Base-by-base conservation (phyloP, 805 yeast genomes). In the Ogataea degrootiae region DNA sequence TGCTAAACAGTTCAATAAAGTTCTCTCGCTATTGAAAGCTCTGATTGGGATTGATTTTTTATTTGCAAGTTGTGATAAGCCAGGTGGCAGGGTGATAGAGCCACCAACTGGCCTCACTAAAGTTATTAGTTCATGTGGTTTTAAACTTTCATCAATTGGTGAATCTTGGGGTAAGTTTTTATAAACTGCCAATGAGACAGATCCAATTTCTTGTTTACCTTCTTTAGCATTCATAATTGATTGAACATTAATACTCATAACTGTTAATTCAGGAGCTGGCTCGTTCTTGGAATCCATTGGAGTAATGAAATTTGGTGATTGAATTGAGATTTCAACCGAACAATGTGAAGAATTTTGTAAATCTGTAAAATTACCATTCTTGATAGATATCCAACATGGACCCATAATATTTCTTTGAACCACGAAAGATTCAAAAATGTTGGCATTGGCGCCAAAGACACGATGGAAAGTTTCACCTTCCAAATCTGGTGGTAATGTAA, bases 381-480 rank as follows among this genome's bases (percentile, higher is more conserved):
- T 71, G 44, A 94, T 73, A 42, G 85, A 85, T 44, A 94, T 71
- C 99, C 99, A 94, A 64, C 98, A 90, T 3, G 99, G 99, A 9
- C 99, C 99, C 97, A 89, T 91, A 40, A 94, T 75, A 56, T 85
- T 83, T 56, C 87, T 75, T 63, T 84, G 88, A 23, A 91, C 58
- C 11, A 89, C 94, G 66, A 94, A 89, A 12, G 87, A 75, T 70
- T 94, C 99, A 63, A 94, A 90, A 22, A 87, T 71, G 46, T 76
- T 75, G 3, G 94, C 66, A 49, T 74, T 79, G 3, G 87, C 74
- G 43, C 98, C 98, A 69, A 90, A 89, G 2, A 89, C 87, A 48
- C 79, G 85, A 9, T 74, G 69, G 61, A 87, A 90, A 0, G 95
- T 86, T 41, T 79, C 82, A 51, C 97, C 96, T 52, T 78, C 79